Evolutionary conservation across 768 basidiomycete species (phyloP).

Genomic region (Rhizopogon salebrosus): DNA sequence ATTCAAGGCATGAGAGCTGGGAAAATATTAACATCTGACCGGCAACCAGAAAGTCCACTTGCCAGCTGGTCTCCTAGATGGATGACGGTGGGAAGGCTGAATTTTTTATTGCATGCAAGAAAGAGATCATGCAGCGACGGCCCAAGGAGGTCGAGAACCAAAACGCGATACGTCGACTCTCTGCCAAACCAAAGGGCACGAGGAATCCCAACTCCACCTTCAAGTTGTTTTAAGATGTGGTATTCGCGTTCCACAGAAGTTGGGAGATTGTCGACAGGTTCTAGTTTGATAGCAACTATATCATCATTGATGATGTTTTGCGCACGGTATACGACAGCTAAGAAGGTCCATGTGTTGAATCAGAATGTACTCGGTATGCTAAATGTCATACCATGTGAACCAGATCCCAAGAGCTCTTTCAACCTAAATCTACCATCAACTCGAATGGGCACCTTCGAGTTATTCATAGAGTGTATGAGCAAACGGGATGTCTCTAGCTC

Average conservation of each 20-base stretch:
- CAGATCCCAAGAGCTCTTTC: background rate
- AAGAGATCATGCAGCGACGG: background rate
- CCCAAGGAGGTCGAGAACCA: background rate
- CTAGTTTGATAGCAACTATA: background rate
- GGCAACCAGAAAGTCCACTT: background rate
- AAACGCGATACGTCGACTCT: background rate
- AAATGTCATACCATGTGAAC: background rate
- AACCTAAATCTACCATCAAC: background rate
- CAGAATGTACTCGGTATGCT: background rate
- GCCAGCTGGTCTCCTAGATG: background rate
- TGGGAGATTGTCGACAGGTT: background rate
- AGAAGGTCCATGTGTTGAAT: background rate
- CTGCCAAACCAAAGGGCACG: background rate
- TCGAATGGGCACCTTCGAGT: background rate
- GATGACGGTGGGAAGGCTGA: background rate
- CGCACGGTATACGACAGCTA: background rate
- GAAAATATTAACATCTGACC: no score
- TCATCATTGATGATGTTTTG: background rate
- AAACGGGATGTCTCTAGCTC: no score
- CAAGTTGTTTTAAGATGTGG: background rate
- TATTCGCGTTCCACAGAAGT: constrained; percentile 1
- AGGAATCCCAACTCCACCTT: constrained; percentile 2
- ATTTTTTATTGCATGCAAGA: background rate
- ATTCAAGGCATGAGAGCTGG: background rate
- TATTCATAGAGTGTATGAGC: no score